These are phyloP conservation scores for Taxillus chinensis DNA, from an alignment of 164 flowering plant genomes.

Conservation along the genomic window DNA sequence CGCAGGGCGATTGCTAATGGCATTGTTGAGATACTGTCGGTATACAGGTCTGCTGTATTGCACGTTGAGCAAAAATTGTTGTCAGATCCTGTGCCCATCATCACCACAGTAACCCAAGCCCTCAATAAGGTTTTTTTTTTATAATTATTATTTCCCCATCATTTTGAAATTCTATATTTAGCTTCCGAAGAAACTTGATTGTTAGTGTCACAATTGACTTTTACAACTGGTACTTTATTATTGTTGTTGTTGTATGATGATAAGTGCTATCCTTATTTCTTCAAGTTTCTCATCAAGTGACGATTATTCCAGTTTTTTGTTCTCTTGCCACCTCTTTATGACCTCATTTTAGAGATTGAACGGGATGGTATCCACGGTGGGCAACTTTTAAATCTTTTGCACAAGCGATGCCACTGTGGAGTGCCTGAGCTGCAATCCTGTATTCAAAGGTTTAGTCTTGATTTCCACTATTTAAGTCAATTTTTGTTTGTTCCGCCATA, in stretches of 20 bases:
- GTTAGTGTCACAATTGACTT: background rate
- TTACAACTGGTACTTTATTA: too few relatives aligned
- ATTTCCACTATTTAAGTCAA: background rate
- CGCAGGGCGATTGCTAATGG: slow-evolving; percentile 93
- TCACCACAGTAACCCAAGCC: slow-evolving; percentile 84
- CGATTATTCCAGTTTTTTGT: slow-evolving; percentile 62
- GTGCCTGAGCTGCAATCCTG: slow-evolving; percentile 94
- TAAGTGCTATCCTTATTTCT: background rate
- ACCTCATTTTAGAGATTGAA: slow-evolving; percentile 84
- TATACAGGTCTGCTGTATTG: slow-evolving; percentile 85
- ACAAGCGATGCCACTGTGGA: slow-evolving; percentile 92
- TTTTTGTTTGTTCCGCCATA: background rate
- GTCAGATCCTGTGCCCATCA: slow-evolving; percentile 74
- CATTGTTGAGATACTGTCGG: slow-evolving; percentile 74
- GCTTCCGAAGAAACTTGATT: background rate
- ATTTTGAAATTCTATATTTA: background rate
- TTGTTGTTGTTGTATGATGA: too few relatives aligned
- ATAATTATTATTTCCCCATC: background rate
- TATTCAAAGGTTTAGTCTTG: slow-evolving; percentile 61
- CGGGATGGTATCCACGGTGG: slow-evolving; percentile 88
- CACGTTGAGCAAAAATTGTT: slow-evolving; percentile 82
- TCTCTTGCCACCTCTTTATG: slow-evolving; percentile 81
- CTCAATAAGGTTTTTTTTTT: slow-evolving; percentile 64
- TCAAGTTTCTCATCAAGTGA: slow-evolving; percentile 1
- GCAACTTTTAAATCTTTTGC: slow-evolving; percentile 78